Evolutionary conservation across 192 early-diverging fungal genomes (phyloP).

Genomic region (Martensiomyces pterosporus): DNA sequence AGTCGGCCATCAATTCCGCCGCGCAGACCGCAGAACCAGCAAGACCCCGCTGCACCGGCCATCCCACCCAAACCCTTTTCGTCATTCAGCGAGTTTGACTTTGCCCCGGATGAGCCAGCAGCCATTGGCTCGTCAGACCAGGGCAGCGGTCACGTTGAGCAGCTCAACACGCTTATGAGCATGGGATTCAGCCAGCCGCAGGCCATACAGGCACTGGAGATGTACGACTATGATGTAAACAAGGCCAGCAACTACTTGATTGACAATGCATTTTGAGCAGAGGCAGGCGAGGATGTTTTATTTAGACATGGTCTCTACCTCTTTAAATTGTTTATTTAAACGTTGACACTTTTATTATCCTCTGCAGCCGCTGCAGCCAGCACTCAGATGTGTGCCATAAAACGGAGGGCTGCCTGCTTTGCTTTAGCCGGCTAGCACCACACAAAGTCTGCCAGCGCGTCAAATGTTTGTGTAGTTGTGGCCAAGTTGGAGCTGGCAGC

Average conservation of each 20-base stretch:
- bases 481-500: no score
- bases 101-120: slow-evolving; percentile 22
- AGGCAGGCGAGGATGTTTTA: neutral
- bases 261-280: slow-evolving; percentile 42
- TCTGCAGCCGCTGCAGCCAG: no score
- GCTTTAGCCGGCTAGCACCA: no score
- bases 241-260: slow-evolving; percentile 74
- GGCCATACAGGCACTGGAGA: slow-evolving; percentile 63
- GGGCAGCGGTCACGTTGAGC: slow-evolving; percentile 33
- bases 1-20: slow-evolving; percentile 8
- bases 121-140: slow-evolving; percentile 10
- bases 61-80: slow-evolving; percentile 44
- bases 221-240: slow-evolving; percentile 67
- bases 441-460: no score
- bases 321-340: no score
- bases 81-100: slow-evolving; percentile 49
- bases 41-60: slow-evolving; percentile 21
- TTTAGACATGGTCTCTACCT: no score
- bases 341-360: no score
- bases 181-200: slow-evolving; percentile 73
- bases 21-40: slow-evolving; percentile 6
- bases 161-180: slow-evolving; percentile 54
- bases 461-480: no score
- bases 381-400: no score
- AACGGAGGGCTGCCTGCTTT: no score